Evolutionary conservation across 2,329 filamentous ascomycete genomes (phyloP).

Genomic region (Penicillium sp.): DNA sequence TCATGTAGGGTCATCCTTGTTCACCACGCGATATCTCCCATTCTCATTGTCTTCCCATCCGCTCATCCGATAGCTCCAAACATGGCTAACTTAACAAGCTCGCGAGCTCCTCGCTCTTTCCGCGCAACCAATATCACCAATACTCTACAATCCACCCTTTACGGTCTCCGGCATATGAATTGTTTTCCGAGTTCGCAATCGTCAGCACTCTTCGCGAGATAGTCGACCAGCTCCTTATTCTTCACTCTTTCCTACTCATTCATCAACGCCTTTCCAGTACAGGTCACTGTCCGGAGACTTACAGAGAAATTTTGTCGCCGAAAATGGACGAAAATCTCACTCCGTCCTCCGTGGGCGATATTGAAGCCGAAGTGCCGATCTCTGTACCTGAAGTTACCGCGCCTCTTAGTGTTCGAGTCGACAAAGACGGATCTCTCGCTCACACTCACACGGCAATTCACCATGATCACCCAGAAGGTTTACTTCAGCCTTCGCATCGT

Average conservation of each 20-base stretch:
- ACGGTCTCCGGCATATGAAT: not conserved
- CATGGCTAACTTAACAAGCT: not conserved
- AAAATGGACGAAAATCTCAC: constrained; percentile 26
- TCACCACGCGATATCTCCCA: not conserved
- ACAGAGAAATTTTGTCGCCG: not conserved
- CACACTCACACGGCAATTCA: constrained; percentile 23
- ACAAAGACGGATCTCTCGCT: constrained; percentile 25
- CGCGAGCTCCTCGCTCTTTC: not conserved
- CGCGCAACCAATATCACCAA: not conserved
- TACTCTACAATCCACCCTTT: not conserved
- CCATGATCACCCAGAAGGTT: constrained; percentile 21
- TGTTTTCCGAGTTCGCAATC: not conserved
- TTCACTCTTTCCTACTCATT: not conserved
- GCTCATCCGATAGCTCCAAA: not conserved
- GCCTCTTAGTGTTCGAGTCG: constrained; percentile 39
- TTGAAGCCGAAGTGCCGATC: constrained; percentile 32
- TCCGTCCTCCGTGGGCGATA: constrained; percentile 44
- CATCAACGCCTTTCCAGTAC: not conserved
- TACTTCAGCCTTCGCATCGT: constrained; percentile 29
- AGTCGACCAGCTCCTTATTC: not conserved
- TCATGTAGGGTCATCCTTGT: not conserved
- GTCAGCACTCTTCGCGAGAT: not conserved
- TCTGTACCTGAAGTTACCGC: constrained; percentile 29
- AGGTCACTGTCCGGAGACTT: not conserved
- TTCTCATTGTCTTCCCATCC: not conserved